These are phyloP conservation scores for Tolypocladium inflatum DNA, from an alignment of 2,329 filamentous ascomycete species.

Conservation along the genomic window DNA sequence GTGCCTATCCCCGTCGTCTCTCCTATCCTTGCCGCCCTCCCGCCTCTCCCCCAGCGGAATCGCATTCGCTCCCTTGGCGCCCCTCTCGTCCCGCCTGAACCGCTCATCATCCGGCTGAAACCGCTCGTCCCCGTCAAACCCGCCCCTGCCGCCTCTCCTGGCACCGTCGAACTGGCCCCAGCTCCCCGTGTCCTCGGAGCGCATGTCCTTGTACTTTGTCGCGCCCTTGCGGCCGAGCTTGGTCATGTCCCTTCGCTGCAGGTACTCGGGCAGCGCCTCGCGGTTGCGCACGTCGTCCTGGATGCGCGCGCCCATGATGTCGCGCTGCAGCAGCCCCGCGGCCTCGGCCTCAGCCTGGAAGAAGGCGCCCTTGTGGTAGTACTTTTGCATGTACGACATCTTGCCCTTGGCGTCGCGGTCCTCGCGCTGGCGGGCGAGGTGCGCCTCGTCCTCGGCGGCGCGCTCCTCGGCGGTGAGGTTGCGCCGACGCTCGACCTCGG, in stretches of 20 bases:
- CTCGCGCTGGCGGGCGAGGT: constrained; percentile 66
- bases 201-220: constrained; percentile 82
- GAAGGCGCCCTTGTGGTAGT: constrained; percentile 95
- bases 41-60: constrained; percentile 50
- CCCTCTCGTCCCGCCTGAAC: constrained; percentile 29
- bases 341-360: constrained; percentile 74
- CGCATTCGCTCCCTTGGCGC: constrained; percentile 57
- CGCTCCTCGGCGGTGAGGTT: constrained; percentile 84
- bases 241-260: constrained; percentile 90
- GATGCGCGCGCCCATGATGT: constrained; percentile 78
- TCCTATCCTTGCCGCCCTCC: constrained; percentile 21
- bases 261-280: constrained; percentile 76
- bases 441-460: constrained; percentile 72
- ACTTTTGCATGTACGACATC: constrained; percentile 88
- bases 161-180: constrained; percentile 60
- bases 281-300: constrained; percentile 76
- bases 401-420: constrained; percentile 71
- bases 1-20: constrained; percentile 14
- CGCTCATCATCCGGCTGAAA: constrained; percentile 56
- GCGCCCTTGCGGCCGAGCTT: constrained; percentile 87
- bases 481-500: constrained; percentile 78
- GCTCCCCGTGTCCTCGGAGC: constrained; percentile 78
- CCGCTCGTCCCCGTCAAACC: constrained; percentile 48
- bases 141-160: constrained; percentile 19
- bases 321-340: constrained; percentile 66